Evolutionary conservation across 352 stramenopile species (phyloP).

Genomic region (Phytophthora rubi): DNA sequence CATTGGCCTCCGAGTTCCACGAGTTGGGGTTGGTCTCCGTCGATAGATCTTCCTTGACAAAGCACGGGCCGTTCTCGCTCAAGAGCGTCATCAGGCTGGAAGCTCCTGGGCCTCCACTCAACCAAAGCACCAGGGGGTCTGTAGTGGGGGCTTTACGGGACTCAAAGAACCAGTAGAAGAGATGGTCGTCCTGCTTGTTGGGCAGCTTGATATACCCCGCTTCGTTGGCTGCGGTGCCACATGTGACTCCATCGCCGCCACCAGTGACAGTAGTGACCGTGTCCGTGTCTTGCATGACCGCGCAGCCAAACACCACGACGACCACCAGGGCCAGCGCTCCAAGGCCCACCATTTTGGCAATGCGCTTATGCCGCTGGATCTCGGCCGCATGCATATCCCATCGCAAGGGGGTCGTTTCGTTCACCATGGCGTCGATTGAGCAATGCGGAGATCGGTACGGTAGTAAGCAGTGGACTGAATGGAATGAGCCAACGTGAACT

Average conservation of each 20-base stretch:
- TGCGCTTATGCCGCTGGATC: conserved; percentile 18
- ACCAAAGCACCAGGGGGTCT: conserved; percentile 65
- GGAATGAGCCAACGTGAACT: not conserved
- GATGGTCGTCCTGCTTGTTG: conserved; percentile 54
- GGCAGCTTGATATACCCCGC: conserved; percentile 57
- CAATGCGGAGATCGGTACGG: not conserved
- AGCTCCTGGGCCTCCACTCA: conserved; percentile 58
- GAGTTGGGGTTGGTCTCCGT: conserved; percentile 54
- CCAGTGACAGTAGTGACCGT: not conserved
- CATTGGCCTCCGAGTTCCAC: conserved; percentile 68
- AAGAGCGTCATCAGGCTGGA: conserved; percentile 55
- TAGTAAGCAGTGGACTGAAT: not conserved
- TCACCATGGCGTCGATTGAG: conserved; percentile 17
- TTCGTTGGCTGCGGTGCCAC: conserved; percentile 44
- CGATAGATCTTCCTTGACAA: conserved; percentile 45
- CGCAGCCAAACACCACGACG: conserved; percentile 22
- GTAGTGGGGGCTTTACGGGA: conserved; percentile 39
- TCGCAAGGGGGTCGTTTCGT: conserved; percentile 29
- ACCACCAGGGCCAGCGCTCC: conserved; percentile 20
- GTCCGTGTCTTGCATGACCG: conserved; percentile 6
- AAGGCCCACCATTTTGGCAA: conserved; percentile 28
- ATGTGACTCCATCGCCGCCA: conserved; percentile 1
- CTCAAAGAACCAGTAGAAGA: conserved; percentile 79
- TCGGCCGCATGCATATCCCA: conserved; percentile 1
- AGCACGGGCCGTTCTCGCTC: conserved; percentile 62